Conservation (phyloP, 345 rosid species). For the Camelina neglecta region DNA sequence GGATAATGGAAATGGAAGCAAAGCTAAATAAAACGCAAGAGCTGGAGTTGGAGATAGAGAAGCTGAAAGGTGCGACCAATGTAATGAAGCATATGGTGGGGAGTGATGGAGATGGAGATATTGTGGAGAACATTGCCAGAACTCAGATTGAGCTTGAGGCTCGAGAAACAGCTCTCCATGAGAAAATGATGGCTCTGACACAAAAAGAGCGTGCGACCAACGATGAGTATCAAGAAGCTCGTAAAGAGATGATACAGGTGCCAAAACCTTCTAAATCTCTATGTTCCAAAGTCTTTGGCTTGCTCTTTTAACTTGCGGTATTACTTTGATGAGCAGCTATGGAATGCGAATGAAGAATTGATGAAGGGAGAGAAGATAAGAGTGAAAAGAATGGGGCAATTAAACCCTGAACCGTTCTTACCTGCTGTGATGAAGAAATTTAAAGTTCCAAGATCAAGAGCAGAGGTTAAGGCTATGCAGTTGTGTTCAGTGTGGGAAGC, state of each 20-base stretch:
- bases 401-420: constrained; percentile 50
- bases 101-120: constrained; percentile 52
- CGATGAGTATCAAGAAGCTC: constrained; percentile 69
- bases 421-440: constrained; percentile 49
- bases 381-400: constrained; percentile 69
- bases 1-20: constrained; percentile 54
- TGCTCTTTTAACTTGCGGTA: not conserved
- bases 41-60: constrained; percentile 72
- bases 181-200: constrained; percentile 50
- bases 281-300: not conserved
- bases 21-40: constrained; percentile 68
- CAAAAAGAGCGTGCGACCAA: constrained; percentile 56
- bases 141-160: constrained; percentile 50
- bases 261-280: constrained; percentile 3
- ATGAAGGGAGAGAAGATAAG: constrained; percentile 37
- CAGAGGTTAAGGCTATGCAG: constrained; percentile 46
- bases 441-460: constrained; percentile 39
- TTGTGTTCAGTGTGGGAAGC: constrained; percentile 59
- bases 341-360: constrained; percentile 41
- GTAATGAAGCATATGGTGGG: constrained; percentile 64
- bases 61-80: constrained; percentile 53
- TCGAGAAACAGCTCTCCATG: constrained; percentile 56
- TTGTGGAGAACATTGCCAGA: constrained; percentile 48
- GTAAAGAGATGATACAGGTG: constrained; percentile 71
- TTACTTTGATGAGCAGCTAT: constrained; percentile 25